phyloP scores from a whole-genome alignment of 2,329 filamentous ascomycete species.

The Aspergillus sclerotialis region DNA sequence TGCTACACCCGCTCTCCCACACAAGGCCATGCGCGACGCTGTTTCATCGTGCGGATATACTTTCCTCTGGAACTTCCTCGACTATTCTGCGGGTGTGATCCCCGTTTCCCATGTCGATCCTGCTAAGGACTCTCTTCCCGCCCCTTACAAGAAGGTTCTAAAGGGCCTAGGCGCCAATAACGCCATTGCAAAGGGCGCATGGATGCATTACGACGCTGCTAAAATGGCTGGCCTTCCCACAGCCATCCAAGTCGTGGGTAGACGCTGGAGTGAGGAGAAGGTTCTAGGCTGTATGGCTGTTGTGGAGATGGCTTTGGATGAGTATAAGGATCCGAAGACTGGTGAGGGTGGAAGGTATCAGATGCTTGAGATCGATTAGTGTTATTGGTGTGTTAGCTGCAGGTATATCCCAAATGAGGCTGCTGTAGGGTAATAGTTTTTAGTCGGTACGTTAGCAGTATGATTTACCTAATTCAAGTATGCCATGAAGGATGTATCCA shows the following conservation, averaged over 20 bases:
- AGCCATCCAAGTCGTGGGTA: conserved; percentile 74
- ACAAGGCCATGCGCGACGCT: conserved; percentile 77
- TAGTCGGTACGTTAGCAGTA: too few relatives aligned
- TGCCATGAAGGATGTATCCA: too few relatives aligned
- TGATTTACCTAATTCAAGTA: too few relatives aligned
- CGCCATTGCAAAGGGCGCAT: conserved; percentile 72
- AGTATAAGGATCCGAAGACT: conserved; percentile 24
- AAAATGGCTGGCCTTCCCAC: conserved; percentile 86
- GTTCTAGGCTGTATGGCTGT: conserved; percentile 73
- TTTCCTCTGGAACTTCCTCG: conserved; percentile 87
- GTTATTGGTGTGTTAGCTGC: conserved; percentile 1
- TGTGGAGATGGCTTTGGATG: conserved; percentile 66
- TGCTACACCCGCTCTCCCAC: conserved; percentile 80
- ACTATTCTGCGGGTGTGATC: conserved; percentile 76
- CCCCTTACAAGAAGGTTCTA: conserved; percentile 38
- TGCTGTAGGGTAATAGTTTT: too few relatives aligned
- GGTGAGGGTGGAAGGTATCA: conserved; percentile 29
- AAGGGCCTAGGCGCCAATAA: conserved; percentile 52
- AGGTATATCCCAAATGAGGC: conserved; percentile 7
- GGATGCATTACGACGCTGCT: conserved; percentile 73
- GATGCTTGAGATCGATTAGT: conserved; percentile 31
- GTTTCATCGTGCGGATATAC: conserved; percentile 87
- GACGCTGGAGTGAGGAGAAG: conserved; percentile 79
- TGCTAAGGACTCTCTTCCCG: conserved; percentile 58
- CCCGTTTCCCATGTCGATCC: conserved; percentile 78